Evolutionary conservation across 2,329 filamentous ascomycete species (phyloP).

Genomic region (Alternaria conjuncta): DNA sequence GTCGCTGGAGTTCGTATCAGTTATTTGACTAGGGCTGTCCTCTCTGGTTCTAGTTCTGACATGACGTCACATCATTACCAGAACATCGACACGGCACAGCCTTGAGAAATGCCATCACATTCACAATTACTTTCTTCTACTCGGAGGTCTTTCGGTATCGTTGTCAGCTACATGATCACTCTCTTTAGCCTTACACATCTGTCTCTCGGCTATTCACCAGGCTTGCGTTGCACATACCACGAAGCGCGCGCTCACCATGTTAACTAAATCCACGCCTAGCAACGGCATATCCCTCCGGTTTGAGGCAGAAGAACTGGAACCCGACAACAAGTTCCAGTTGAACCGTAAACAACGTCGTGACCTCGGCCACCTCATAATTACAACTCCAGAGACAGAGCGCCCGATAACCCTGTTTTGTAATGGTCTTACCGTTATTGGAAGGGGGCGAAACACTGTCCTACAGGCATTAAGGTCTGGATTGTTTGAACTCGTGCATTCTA

Average conservation of each 20-base stretch:
- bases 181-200: no score
- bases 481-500: not conserved
- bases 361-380: not conserved
- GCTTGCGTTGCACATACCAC: not conserved
- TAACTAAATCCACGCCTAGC: no score
- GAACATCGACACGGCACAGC: no score
- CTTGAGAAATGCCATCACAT: no score
- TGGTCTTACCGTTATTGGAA: not conserved
- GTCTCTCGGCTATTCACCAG: no score
- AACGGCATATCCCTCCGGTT: not conserved
- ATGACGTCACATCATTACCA: no score
- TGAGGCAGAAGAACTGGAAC: accelerated
- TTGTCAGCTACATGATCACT: no score
- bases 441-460: not conserved
- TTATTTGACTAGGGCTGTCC: no score
- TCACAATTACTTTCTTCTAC: no score
- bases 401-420: not conserved
- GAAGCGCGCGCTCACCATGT: not conserved
- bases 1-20: no score
- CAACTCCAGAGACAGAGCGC: not conserved
- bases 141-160: no score
- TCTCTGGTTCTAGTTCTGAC: no score
- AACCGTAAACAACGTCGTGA: not conserved
- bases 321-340: not conserved
- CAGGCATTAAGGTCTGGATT: not conserved